phyloP scores from a whole-genome alignment of 2,329 filamentous ascomycete species.

The Fusarium nurragi region DNA sequence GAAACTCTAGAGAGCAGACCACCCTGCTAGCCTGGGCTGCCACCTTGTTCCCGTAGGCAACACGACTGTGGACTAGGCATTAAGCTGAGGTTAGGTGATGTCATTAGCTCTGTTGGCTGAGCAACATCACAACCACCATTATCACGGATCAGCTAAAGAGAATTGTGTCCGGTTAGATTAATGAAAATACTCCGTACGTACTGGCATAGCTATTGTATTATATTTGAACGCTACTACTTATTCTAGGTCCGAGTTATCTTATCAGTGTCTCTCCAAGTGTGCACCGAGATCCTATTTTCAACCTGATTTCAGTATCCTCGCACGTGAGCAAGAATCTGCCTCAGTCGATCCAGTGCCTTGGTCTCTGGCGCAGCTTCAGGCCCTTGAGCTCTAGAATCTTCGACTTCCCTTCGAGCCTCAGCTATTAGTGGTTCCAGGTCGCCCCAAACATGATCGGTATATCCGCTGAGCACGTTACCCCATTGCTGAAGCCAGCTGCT shows the following conservation, averaged over 20 bases:
- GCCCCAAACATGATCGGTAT: conserved; percentile 76
- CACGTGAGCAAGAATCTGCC: conserved; percentile 52
- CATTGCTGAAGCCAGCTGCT: conserved; percentile 64
- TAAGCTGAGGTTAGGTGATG: conserved; percentile 33
- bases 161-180: neutral
- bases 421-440: conserved; percentile 65
- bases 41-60: conserved; percentile 22
- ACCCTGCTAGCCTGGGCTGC: conserved; percentile 4
- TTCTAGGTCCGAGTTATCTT: neutral
- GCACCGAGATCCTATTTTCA: neutral
- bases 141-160: neutral
- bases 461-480: conserved; percentile 64
- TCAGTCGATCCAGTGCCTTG: conserved; percentile 49
- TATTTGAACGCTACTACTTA: neutral
- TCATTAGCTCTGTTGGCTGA: conserved; percentile 47
- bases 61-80: conserved; percentile 20
- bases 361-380: conserved; percentile 28
- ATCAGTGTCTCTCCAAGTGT: neutral
- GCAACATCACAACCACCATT: conserved; percentile 35
- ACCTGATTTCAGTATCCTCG: conserved; percentile 40
- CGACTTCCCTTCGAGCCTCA: conserved; percentile 66
- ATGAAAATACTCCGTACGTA: neutral
- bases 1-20: conserved; percentile 2
- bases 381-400: conserved; percentile 48
- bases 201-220: neutral